Base-by-base conservation (phyloP, 345 rosid species). In the Moringa oleifera region DNA sequence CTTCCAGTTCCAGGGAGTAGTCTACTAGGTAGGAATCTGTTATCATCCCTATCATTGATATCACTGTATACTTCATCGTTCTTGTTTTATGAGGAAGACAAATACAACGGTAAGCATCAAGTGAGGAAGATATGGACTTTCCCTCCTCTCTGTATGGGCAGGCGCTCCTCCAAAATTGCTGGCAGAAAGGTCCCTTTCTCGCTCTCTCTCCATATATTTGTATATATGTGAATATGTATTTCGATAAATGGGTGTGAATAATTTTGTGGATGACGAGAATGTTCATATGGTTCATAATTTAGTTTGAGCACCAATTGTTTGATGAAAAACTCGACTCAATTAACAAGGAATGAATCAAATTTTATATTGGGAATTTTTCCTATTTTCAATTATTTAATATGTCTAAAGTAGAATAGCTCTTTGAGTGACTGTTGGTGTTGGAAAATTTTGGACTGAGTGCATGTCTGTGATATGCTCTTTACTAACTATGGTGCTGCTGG, bases 101-200 rank as follows among this genome's bases (percentile, higher is more conserved):
- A 51, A 37, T 53, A 45, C n/a, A 47, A 33, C 22, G 18, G 45
- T 31, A 62, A 67, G 13, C 31, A 53, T 51, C 84, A 73, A 50
- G 57, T 71, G 15, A 73, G 96, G 66, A 74, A 60, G 81, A 75
- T 93, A 65, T 79, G 83, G 81, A 75, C 84, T 18, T 82, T 63
- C 36, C 70, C 91, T 73, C 89, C 86, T 65, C 65, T 86, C n/a
- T 79, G 87, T 72, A 86, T 86, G 97, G 96, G 98, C 69, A 68
- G 97, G 70, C 90, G 91, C 65, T 93, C 98, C 62, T 71, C 79
- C 77, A 93, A 90, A 66, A 90, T 93, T 56, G 96, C 98, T 22
- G 94, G 92, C 36, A 79, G 94, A 64, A 93, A 90, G 96, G 97
- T 91, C 56, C 50, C 19, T 64, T 18, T 55, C 20, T 16, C 57